Evolutionary conservation across 176 grass and related monocot species (phyloP), one percentile per base, ranked within the genome.

Genomic region (Oryza brachyantha): DNA sequence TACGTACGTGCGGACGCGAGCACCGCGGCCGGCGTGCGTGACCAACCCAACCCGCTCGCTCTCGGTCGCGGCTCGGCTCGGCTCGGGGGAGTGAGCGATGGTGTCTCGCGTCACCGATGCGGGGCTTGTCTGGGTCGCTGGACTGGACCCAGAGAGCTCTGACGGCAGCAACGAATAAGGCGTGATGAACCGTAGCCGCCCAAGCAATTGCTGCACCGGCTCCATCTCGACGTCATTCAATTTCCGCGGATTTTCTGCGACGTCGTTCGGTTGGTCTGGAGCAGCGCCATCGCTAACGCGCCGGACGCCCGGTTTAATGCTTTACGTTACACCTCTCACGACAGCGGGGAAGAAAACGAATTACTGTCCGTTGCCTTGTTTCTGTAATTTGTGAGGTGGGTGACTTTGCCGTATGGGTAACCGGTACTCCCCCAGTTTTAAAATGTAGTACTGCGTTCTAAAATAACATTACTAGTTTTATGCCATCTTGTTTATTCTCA

Each of bases 141-240:
- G n/a, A n/a, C n/a, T n/a, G n/a, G n/a, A n/a, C n/a, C 76, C 76
- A 16, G 10, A 25, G 25, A n/a, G n/a, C 14, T 5, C 14, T 10
- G 10, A 78, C 76, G 10, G 64, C 41, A 52, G 62, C 61, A 78
- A 36, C 61, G 29, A 66, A 2, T 5, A 39, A 10, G 61, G 60
- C 74, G 27, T 76, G 35, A 40, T 40, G 75, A 57, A 11, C 64
- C 63, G 25, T 79, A 13, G 32, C 77, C 45, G 76, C 46, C 22
- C 45, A 58, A 31, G 34, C 2, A 43, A 3, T 4, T 4, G 31
- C 43, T n/a, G 2, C 8, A 2, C 31, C 43, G 6, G 43, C 21
- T 29, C 40, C 13, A 19, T 50, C 64, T 29, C 74, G 27, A n/a
- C 78, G 50, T 42, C 65, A 31, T 29, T 2, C 17, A 1, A 31